Evolutionary conservation across 176 grass and related monocot species (phyloP).

Genomic region (Triticum dicoccoides): DNA sequence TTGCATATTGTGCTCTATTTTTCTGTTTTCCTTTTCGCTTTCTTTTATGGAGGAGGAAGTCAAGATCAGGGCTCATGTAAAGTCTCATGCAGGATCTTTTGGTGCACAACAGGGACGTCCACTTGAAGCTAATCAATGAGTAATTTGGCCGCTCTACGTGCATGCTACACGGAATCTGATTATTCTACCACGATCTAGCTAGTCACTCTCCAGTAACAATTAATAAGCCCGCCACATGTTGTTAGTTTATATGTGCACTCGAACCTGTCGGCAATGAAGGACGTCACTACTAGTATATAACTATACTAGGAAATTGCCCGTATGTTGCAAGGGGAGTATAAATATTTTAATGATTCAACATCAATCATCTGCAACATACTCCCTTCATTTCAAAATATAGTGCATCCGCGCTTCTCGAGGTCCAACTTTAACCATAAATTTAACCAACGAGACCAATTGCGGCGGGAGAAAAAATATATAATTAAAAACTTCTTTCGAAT

Average conservation of each 20-base stretch:
- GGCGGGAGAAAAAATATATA: too few relatives aligned
- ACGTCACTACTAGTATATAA: too few relatives aligned
- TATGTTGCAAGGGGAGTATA: too few relatives aligned
- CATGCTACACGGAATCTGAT: not conserved
- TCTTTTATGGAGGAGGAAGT: slow-evolving; percentile 53
- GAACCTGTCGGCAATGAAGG: not conserved
- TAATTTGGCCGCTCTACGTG: not conserved
- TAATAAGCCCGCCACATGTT: not conserved
- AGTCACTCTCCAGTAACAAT: not conserved
- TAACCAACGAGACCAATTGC: too few relatives aligned
- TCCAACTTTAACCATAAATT: too few relatives aligned
- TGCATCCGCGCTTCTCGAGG: too few relatives aligned
- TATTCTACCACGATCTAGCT: not conserved
- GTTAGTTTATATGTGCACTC: not conserved
- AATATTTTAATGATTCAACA: too few relatives aligned
- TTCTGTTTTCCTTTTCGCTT: slow-evolving; percentile 27
- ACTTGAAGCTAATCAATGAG: slow-evolving; percentile 5
- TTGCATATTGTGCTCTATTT: not conserved
- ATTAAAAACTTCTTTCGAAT: too few relatives aligned
- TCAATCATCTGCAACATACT: too few relatives aligned
- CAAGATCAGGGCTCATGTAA: slow-evolving; percentile 27
- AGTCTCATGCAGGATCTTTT: not conserved
- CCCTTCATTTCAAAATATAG: too few relatives aligned
- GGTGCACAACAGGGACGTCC: slow-evolving; percentile 38
- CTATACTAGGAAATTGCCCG: too few relatives aligned